Percentiles rank a stretch among this genome's conserved stretches.
phyloP scores from a whole-genome alignment of 495 filamentous ascomycete genomes.

The Penicillium lagena region DNA sequence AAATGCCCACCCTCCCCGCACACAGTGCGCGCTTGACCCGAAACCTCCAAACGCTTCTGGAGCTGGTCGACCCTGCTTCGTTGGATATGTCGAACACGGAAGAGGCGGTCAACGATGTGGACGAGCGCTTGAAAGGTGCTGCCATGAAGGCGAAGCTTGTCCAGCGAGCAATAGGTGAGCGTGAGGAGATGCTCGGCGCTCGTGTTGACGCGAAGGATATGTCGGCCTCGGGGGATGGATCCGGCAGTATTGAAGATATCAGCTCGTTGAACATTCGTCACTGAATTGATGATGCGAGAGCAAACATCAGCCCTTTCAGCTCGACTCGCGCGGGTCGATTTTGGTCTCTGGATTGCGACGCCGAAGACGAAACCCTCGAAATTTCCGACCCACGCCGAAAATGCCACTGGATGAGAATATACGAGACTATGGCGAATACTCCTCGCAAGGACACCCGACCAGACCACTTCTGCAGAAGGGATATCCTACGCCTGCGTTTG shows the following conservation, averaged over 20 bases:
- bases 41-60: constrained; percentile 65
- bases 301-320: not conserved
- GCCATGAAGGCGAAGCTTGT: constrained; percentile 76
- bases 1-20: constrained; percentile 42
- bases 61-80: constrained; percentile 72
- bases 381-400: too few species aligned
- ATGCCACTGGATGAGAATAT: too few species aligned
- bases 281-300: constrained; percentile 16
- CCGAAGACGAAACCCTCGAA: too few species aligned
- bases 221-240: constrained; percentile 29
- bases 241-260: constrained; percentile 52
- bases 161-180: constrained; percentile 62
- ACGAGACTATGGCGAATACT: too few species aligned
- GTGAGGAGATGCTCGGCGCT: constrained; percentile 22
- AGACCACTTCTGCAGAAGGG: too few species aligned
- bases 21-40: constrained; percentile 60
- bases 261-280: constrained; percentile 40
- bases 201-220: constrained; percentile 19
- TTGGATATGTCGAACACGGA: constrained; percentile 74
- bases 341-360: too few species aligned
- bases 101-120: constrained; percentile 77
- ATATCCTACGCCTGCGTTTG: too few species aligned
- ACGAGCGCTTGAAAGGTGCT: constrained; percentile 75
- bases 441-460: too few species aligned
- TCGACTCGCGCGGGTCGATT: too few species aligned